These are phyloP conservation scores for Psilocybe cyanescens DNA, from an alignment of 768 basidiomycete genomes.

Conservation along the genomic window DNA sequence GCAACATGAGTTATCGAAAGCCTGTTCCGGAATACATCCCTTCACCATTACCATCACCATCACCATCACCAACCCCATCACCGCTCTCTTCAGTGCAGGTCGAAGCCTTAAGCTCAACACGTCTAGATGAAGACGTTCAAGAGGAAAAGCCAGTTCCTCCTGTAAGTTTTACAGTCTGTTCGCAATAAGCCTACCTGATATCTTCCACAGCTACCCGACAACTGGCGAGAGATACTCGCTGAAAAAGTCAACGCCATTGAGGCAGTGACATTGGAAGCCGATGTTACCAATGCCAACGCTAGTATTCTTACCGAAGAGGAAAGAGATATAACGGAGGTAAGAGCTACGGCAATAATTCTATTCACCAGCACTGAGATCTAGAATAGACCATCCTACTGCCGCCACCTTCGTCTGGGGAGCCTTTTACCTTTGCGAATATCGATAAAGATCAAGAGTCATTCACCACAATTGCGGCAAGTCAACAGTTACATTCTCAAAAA, in stretches of 20 bases:
- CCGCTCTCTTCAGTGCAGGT: conserved; percentile 5
- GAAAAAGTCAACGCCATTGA: conserved; percentile 9
- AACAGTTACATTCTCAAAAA: neutral
- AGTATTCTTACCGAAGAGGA: neutral
- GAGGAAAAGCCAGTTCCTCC: conserved; percentile 19
- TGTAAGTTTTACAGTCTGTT: conserved; percentile 4
- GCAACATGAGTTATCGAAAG: conserved; percentile 68
- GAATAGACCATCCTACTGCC: no score
- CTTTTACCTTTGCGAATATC: neutral
- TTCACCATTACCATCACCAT: conserved; percentile 59
- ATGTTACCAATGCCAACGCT: neutral
- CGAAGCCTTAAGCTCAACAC: conserved; percentile 2
- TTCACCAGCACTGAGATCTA: neutral
- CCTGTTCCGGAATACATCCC: conserved; percentile 72
- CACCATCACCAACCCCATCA: conserved; percentile 34
- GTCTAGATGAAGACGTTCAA: neutral
- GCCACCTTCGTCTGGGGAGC: no score
- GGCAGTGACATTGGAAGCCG: neutral
- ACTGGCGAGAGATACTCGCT: conserved; percentile 37
- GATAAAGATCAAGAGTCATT: conserved; percentile 12
- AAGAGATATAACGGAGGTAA: neutral
- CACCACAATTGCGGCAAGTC: conserved; percentile 7
- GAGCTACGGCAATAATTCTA: neutral
- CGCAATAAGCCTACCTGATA: neutral
- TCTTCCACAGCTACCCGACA: conserved; percentile 31